Conservation (phyloP, 2,329 filamentous ascomycete species). For the Nemania serpens region DNA sequence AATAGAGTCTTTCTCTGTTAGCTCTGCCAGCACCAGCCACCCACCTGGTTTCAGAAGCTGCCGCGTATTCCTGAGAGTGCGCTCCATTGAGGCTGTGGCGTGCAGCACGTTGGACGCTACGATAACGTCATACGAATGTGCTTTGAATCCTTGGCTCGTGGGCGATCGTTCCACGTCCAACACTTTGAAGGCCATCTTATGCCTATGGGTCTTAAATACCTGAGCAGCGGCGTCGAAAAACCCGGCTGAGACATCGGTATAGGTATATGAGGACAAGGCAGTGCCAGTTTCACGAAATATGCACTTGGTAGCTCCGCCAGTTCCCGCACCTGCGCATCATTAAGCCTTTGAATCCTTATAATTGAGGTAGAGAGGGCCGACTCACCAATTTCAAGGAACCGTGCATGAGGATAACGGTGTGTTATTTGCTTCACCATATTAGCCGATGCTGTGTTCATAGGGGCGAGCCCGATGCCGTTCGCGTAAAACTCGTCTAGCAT, state of each 20-base stretch:
- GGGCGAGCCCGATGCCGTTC: constrained; percentile 22
- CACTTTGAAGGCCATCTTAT: constrained; percentile 41
- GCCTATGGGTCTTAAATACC: constrained; percentile 34
- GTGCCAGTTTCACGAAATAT: constrained; percentile 41
- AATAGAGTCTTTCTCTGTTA: not conserved
- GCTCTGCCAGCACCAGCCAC: constrained; percentile 39
- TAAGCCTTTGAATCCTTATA: no score
- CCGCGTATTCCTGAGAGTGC: constrained; percentile 37
- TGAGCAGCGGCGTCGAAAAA: constrained; percentile 45
- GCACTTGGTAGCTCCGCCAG: constrained; percentile 45
- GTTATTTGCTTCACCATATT: constrained; percentile 42
- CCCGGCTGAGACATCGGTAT: constrained; percentile 48
- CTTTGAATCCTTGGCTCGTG: constrained; percentile 39
- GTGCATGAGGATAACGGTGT: constrained; percentile 38
- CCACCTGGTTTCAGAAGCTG: constrained; percentile 45
- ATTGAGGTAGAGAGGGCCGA: no score
- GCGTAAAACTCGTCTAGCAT: constrained; percentile 36
- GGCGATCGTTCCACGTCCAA: constrained; percentile 41
- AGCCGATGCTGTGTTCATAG: constrained; percentile 30
- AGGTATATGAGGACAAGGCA: constrained; percentile 48
- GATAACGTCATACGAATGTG: constrained; percentile 41
- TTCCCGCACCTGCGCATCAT: constrained; percentile 47
- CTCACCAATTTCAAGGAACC: constrained; percentile 42
- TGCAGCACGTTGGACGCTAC: constrained; percentile 43
- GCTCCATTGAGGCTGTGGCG: constrained; percentile 32